Evolutionary conservation across 2,329 filamentous ascomycete species (phyloP).

Genomic region (Calonectria hongkongensis): DNA sequence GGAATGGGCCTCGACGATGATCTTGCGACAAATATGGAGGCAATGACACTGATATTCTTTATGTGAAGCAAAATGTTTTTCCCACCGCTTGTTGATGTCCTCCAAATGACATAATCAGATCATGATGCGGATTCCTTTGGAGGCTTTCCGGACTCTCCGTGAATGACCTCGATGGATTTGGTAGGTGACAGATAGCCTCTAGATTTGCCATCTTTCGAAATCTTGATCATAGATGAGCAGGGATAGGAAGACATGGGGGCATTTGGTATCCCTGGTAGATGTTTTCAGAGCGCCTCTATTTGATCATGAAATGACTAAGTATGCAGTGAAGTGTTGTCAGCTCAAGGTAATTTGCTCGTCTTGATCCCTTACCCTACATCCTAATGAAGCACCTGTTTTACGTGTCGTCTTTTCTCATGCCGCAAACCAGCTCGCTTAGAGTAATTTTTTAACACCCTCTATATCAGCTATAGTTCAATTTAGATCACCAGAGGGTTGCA

Average conservation of each 20-base stretch:
- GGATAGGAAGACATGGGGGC: neutral
- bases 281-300: neutral
- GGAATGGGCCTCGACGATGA: neutral
- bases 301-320: neutral
- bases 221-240: slow-evolving; percentile 9
- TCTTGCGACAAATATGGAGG: neutral
- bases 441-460: too few relatives aligned
- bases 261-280: neutral
- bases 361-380: neutral
- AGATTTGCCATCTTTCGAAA: neutral
- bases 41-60: neutral
- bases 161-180: neutral
- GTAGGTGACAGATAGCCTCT: neutral
- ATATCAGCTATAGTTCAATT: too few relatives aligned
- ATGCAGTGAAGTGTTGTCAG: too few relatives aligned
- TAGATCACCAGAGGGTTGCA: neutral
- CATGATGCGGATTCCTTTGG: neutral
- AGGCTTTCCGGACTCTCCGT: neutral
- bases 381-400: neutral
- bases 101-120: neutral
- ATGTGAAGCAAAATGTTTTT: neutral
- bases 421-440: too few relatives aligned
- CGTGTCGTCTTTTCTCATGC: neutral
- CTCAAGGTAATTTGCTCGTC: too few relatives aligned
- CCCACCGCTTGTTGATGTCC: too few relatives aligned